Evolutionary conservation across 352 stramenopile genomes (phyloP), one percentile per base, ranked within the genome.

Genomic region (Phytopythium ostracodes): DNA sequence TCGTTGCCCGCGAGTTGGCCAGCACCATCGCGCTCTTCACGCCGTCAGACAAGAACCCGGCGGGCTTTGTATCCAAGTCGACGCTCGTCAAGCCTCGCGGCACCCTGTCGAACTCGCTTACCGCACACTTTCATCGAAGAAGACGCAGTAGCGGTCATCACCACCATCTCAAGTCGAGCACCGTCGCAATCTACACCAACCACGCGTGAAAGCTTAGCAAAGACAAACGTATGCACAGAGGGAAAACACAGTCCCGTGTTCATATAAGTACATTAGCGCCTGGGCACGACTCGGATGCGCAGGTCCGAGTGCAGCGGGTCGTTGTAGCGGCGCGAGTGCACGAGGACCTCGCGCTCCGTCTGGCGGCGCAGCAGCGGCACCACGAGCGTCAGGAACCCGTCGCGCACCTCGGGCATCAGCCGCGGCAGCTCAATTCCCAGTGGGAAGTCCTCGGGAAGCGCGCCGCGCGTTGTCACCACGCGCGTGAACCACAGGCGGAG

Each of bases 301-400:
- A 94, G 44, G 61, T 94, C 84, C 22, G 78, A 85, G 63, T 89
- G 81, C 47, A 74, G 56, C 43, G 58, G 54, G 51, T 91, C 84
- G 42, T 86, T 82, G 61, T 87, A 84, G 44, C 54, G 65, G 56
- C 81, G 79, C 43, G 68, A 84, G 64, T 92, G 81, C 22, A 88
- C 84, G 2, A 75, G 64, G 52, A 94, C 77, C 47, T 87, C 71
- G 11, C 79, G 76, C 35, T 77, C 60, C n/a, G 80, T 84, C 59
- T 92, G 82, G 31, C 81, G 81, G 24, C 84, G 74, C 33, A 94
- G 68, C 55, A 94, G 67, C n/a, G 82, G 84, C n/a, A 94, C 79
- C 2, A 92, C 77, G 15, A 94, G 73, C 35, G 76, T 87, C 15
- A 92, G 62, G 58, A 94, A 92, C 0, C 82, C 84, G 52, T 92